A percentile compares a stretch with the other conserved stretches of the same genome.
These are phyloP conservation scores for Cicer pinnatifidum DNA, from an alignment of 306 rosid species.

Conservation along the genomic window DNA sequence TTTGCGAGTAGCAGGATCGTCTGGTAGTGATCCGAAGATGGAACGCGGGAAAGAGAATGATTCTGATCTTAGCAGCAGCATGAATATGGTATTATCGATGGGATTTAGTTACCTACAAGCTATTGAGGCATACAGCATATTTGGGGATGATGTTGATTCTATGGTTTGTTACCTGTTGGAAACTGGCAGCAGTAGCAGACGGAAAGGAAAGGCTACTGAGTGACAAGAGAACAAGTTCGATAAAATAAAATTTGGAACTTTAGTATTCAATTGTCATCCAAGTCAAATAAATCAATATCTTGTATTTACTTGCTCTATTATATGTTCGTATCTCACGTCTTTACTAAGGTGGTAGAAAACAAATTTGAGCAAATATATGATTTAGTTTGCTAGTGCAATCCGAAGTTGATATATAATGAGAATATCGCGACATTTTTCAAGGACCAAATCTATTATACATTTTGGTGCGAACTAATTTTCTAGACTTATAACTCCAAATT, in stretches of 20 bases:
- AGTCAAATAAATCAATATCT: slow-evolving; percentile 11
- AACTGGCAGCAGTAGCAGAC: slow-evolving; percentile 74
- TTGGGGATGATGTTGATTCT: slow-evolving; percentile 95
- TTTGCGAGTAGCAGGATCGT: slow-evolving; percentile 54
- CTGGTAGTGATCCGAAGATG: slow-evolving; percentile 59
- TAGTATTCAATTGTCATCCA: slow-evolving; percentile 9
- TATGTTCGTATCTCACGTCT: not conserved
- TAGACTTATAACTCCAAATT: too few relatives aligned
- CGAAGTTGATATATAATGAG: not conserved
- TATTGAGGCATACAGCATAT: slow-evolving; percentile 86
- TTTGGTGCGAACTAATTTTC: not conserved
- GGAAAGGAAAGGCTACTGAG: slow-evolving; percentile 95
- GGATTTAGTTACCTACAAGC: slow-evolving; percentile 90
- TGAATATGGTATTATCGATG: slow-evolving; percentile 76
- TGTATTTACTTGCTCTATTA: slow-evolving; percentile 25
- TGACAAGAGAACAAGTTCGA: slow-evolving; percentile 29
- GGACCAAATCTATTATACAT: not conserved
- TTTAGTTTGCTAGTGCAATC: not conserved
- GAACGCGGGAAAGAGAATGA: slow-evolving; percentile 54
- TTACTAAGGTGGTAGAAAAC: not conserved
- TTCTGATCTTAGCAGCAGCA: slow-evolving; percentile 63
- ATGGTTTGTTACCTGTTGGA: slow-evolving; percentile 88
- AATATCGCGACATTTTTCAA: not conserved
- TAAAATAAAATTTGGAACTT: not conserved
- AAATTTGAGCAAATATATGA: not conserved